phyloP scores from a whole-genome alignment of 2,329 filamentous ascomycete genomes.

The Shiraia sp. region DNA sequence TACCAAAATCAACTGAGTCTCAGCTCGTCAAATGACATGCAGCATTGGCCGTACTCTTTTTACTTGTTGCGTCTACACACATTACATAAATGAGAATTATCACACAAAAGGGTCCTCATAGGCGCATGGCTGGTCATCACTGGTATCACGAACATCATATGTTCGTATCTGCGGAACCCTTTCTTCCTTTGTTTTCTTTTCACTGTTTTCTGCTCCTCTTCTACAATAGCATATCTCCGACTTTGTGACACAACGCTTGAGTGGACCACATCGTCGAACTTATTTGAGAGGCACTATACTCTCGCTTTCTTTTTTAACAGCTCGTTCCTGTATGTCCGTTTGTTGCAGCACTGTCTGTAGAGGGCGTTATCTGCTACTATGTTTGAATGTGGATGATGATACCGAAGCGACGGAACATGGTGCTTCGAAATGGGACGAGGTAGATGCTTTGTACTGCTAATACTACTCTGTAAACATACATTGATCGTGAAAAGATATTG shows the following conservation, averaged over 20 bases:
- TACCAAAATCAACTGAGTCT: not conserved
- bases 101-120: slow-evolving; percentile 7
- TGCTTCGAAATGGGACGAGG: not conserved
- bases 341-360: slow-evolving; percentile 9
- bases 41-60: slow-evolving; percentile 7
- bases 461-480: slow-evolving; percentile 18
- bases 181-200: not conserved
- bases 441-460: slow-evolving; percentile 15
- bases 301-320: slow-evolving; percentile 12
- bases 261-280: slow-evolving; percentile 22
- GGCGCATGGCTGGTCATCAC: slow-evolving; percentile 11
- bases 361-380: slow-evolving; percentile 13
- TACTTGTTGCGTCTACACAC: slow-evolving; percentile 4
- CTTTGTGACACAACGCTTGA: slow-evolving; percentile 30
- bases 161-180: not conserved
- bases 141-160: slow-evolving; percentile 15
- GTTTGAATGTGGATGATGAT: slow-evolving; percentile 19
- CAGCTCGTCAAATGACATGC: not conserved
- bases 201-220: slow-evolving; percentile 8
- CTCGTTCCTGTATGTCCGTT: slow-evolving; percentile 16
- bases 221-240: slow-evolving; percentile 20
- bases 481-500: not conserved
- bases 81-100: slow-evolving; percentile 3
- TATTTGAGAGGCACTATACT: slow-evolving; percentile 20
- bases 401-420: slow-evolving; percentile 15